Percentiles rank a stretch among this genome's conserved stretches.
Conservation (phyloP, 345 rosid species). For the Lepidium sativum region DNA sequence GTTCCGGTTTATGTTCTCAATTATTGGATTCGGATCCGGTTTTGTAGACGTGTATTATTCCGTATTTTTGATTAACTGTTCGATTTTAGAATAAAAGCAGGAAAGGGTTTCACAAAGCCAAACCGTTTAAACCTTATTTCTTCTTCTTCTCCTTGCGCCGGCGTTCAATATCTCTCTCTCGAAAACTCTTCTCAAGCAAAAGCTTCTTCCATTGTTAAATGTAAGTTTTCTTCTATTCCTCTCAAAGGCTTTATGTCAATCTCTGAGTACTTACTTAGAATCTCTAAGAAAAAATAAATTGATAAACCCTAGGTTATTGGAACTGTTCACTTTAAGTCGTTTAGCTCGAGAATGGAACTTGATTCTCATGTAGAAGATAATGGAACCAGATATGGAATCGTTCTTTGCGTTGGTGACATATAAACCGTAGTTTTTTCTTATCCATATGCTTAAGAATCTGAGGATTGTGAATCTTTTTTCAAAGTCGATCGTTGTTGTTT, state of each 20-base stretch:
- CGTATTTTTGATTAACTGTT: not conserved
- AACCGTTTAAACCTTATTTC: conserved; percentile 1
- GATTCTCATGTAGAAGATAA: not conserved
- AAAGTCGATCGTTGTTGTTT: not conserved
- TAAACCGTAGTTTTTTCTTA: not conserved
- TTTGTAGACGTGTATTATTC: not conserved
- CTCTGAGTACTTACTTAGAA: not conserved
- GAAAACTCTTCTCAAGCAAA: not conserved
- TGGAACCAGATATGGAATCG: not conserved
- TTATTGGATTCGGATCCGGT: not conserved
- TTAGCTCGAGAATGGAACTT: not conserved
- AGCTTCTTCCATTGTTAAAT: conserved; percentile 7
- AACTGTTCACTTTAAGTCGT: not conserved
- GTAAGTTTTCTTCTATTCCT: conserved; percentile 12
- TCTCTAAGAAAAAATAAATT: not conserved
- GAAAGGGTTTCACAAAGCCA: conserved; percentile 6
- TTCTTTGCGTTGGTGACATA: not conserved
- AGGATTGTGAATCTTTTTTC: not conserved
- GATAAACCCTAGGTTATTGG: not conserved
- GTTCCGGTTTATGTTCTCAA: not conserved
- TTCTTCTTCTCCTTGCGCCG: conserved; percentile 12
- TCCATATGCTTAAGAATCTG: not conserved
- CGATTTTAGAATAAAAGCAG: not conserved
- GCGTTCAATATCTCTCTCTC: not conserved
- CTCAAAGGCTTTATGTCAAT: not conserved